A percentile compares a stretch with the other conserved stretches of the same genome.
phyloP scores from a whole-genome alignment of 2,329 filamentous ascomycete genomes.

The Colletotrichum sp. region DNA sequence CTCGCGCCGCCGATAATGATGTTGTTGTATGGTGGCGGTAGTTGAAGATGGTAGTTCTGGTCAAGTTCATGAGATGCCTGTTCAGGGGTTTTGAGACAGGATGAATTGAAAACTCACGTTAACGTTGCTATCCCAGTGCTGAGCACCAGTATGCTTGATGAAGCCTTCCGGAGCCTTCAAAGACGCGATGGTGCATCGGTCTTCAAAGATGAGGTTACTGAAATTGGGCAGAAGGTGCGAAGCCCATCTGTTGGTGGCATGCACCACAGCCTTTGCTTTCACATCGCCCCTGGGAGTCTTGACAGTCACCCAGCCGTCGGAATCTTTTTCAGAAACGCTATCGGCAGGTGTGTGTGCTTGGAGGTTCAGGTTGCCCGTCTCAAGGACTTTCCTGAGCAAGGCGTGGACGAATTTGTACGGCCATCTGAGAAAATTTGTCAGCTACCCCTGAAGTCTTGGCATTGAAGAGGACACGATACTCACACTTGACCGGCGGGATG shows the following conservation, averaged over 20 bases:
- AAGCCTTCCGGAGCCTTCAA: not conserved
- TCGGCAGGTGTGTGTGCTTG: not conserved
- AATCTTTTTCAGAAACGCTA: not conserved
- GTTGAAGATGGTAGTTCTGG: not conserved
- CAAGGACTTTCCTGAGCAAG: not conserved
- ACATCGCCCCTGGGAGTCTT: slow-evolving; percentile 50
- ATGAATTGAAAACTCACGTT: not conserved
- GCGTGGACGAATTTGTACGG: not conserved
- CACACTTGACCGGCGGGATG: not conserved
- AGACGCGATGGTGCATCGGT: not conserved
- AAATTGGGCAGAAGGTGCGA: slow-evolving; percentile 52
- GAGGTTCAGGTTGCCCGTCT: not conserved
- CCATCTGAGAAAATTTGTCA: not conserved
- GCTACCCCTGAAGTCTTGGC: not conserved
- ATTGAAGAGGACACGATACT: not conserved
- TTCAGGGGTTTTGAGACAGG: not conserved
- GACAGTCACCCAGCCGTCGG: slow-evolving; percentile 38
- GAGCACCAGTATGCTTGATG: not conserved
- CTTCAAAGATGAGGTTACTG: not conserved
- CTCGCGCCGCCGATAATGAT: not conserved
- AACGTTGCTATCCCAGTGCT: not conserved
- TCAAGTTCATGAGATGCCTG: not conserved
- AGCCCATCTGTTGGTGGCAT: slow-evolving; percentile 62
- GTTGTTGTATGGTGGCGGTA: not conserved
- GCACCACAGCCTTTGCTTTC: slow-evolving; percentile 53